Conservation (phyloP, 225 moss, liverwort and hornwort species). For the Physcomitrellopsis africana region DNA sequence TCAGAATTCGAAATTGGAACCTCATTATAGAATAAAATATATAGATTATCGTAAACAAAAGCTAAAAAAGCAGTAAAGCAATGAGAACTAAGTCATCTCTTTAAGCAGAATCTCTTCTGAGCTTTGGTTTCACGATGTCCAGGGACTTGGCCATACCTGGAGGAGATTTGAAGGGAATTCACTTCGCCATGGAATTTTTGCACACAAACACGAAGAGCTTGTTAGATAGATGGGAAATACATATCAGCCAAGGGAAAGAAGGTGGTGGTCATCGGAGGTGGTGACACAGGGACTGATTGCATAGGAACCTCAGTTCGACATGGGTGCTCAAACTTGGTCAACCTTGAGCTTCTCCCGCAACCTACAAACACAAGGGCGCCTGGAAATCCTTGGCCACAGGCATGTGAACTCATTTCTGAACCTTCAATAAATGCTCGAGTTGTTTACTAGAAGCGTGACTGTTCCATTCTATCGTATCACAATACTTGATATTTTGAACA, state of each 20-base stretch:
- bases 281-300: conserved; percentile 92
- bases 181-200: conserved; percentile 88
- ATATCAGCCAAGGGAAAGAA: conserved; percentile 82
- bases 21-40: neutral
- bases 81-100: no score
- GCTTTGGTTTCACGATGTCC: conserved; percentile 19
- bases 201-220: conserved; percentile 78
- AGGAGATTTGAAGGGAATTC: conserved; percentile 70
- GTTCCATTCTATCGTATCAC: neutral
- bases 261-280: conserved; percentile 86
- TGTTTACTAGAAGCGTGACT: neutral
- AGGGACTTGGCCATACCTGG: conserved; percentile 80
- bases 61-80: no score
- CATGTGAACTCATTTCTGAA: conserved; percentile 1
- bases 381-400: conserved; percentile 91
- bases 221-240: conserved; percentile 77
- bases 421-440: neutral
- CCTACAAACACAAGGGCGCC: conserved; percentile 64
- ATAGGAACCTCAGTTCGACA: conserved; percentile 84
- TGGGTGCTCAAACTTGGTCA: conserved; percentile 69
- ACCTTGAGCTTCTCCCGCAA: conserved; percentile 79
- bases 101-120: no score
- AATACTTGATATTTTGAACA: neutral
- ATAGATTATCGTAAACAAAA: no score
- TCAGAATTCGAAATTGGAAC: neutral